Evolutionary conservation across 371 early-diverging fungal species (phyloP).

Genomic region (Mucor lusitanicus): DNA sequence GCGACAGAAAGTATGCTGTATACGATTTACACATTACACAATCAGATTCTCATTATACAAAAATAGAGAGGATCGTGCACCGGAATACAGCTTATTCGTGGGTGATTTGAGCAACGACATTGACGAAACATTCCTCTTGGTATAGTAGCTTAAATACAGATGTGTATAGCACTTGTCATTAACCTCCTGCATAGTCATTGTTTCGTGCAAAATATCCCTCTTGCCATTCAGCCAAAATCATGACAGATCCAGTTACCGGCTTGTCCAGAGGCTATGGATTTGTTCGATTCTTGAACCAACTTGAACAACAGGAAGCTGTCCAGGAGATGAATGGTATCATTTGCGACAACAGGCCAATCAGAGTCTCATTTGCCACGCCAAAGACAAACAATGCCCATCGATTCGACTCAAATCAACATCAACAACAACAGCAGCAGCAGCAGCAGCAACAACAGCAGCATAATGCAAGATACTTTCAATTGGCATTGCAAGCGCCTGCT

Average conservation of each 20-base stretch:
- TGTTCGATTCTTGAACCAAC: constrained; percentile 72
- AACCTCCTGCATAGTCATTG: constrained; percentile 25
- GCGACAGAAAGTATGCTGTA: constrained; percentile 40
- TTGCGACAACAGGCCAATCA: constrained; percentile 74
- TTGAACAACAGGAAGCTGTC: constrained; percentile 75
- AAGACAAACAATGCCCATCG: constrained; percentile 45
- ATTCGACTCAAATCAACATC: constrained; percentile 6
- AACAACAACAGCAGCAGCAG: constrained; percentile 5
- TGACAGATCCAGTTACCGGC: constrained; percentile 71
- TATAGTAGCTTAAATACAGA: constrained; percentile 28
- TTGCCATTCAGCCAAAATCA: constrained; percentile 78
- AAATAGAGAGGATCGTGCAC: constrained; percentile 56
- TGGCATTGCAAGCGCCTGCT: constrained; percentile 44
- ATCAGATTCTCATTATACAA: constrained; percentile 1
- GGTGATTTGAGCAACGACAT: constrained; percentile 84
- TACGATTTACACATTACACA: background rate
- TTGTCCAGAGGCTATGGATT: constrained; percentile 81
- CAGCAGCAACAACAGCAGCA: constrained; percentile 2
- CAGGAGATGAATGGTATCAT: constrained; percentile 74
- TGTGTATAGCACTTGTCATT: background rate
- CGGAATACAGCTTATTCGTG: constrained; percentile 86
- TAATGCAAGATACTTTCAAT: constrained; percentile 23
- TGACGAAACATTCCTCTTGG: constrained; percentile 72
- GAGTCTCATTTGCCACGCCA: constrained; percentile 85
- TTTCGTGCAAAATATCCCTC: constrained; percentile 65